Percentiles rank a stretch among this genome's conserved stretches.
These are phyloP conservation scores for Ensete glaucum DNA, from an alignment of 176 grass and related monocot species.

Conservation along the genomic window DNA sequence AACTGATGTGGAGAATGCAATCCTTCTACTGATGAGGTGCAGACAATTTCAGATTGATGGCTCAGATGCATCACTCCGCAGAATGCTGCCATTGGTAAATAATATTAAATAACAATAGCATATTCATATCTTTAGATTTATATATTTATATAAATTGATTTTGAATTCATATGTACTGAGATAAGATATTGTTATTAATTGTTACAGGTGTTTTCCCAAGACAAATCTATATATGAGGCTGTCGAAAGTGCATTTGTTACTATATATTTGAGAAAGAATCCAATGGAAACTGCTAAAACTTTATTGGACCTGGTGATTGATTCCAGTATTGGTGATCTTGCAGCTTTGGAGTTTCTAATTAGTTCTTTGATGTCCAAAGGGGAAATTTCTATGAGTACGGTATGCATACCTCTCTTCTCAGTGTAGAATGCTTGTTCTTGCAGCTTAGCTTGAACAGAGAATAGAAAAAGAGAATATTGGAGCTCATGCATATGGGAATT, in stretches of 20 bases:
- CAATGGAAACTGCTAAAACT: constrained; percentile 79
- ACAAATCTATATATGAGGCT: constrained; percentile 94
- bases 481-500: neutral
- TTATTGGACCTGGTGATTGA: constrained; percentile 57
- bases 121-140: constrained; percentile 20
- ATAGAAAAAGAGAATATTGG: neutral
- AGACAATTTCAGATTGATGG: constrained; percentile 95
- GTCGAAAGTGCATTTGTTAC: constrained; percentile 87
- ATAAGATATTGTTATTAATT: neutral
- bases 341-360: constrained; percentile 75
- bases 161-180: neutral
- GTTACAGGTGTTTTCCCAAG: constrained; percentile 89
- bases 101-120: neutral
- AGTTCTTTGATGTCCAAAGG: constrained; percentile 69
- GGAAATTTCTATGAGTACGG: constrained; percentile 75
- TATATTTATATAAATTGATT: neutral
- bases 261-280: constrained; percentile 65
- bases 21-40: constrained; percentile 93
- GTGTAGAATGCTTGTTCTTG: neutral
- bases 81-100: constrained; percentile 92
- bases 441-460: neutral
- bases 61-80: constrained; percentile 75
- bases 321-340: constrained; percentile 78
- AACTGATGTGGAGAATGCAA: constrained; percentile 90
- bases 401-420: constrained; percentile 28